Conservation (phyloP, 1,284 basidiomycete species). For the Fomitopsis schrenkii region DNA sequence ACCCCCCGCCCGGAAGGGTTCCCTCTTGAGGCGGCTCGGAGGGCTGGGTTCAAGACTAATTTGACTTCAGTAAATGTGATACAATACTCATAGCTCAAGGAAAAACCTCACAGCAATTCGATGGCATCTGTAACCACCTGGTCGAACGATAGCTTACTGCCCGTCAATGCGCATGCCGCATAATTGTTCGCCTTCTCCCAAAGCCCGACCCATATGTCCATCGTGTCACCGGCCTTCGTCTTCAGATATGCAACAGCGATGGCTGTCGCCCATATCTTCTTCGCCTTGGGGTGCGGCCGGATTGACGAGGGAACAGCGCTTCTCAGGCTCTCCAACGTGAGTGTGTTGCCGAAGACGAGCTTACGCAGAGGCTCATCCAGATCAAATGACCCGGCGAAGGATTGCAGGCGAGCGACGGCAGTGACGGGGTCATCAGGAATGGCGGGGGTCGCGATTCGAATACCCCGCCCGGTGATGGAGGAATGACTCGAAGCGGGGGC, state of each 20-base stretch:
- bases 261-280: constrained; percentile 36
- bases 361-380: constrained; percentile 23
- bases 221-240: constrained; percentile 26
- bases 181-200: constrained; percentile 34
- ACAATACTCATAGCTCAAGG: too few species aligned
- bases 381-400: constrained; percentile 44
- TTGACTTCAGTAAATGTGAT: too few species aligned
- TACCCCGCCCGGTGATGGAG: neutral
- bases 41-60: too few species aligned
- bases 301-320: neutral
- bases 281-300: constrained; percentile 18
- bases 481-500: neutral
- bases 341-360: constrained; percentile 25
- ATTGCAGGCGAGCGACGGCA: constrained; percentile 35
- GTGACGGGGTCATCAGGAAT: constrained; percentile 18
- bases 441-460: neutral
- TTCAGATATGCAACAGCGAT: constrained; percentile 37
- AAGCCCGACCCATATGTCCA: constrained; percentile 34
- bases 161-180: constrained; percentile 4
- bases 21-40: too few species aligned
- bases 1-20: too few species aligned
- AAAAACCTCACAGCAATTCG: too few species aligned
- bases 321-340: neutral
- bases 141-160: neutral
- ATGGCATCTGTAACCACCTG: neutral